Evolutionary conservation across 768 basidiomycete genomes (phyloP), one percentile per base, ranked within the genome.

Genomic region (Termitomyces sp.): DNA sequence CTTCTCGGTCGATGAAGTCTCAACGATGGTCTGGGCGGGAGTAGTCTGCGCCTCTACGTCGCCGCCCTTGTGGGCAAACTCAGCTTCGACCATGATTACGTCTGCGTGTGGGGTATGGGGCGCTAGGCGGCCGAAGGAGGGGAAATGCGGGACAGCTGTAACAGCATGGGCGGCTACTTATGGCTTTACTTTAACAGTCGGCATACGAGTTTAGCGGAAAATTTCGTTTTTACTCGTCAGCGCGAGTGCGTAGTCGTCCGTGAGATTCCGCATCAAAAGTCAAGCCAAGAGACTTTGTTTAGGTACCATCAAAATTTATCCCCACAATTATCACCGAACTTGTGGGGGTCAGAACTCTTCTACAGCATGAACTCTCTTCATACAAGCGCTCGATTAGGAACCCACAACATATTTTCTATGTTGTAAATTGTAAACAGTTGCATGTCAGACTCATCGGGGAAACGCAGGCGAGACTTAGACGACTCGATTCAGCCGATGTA

Each of bases 1-100:
- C 48, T 67, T 67, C 37, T 69, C 69, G 55, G 57, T 57, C 29
- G 42, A 32, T 0, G 59, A 45, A 17, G 47, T 57, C 57, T 58
- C 57, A 15, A 63, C 34, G 9, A 63, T 53, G 11, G 62, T 63
- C 32, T 63, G 42, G 4, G 47, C 42, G 5, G 60, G 53, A 29
- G 62, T 54, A 8, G 29, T 6, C 37, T 58, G 61, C 14, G 42
- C 56, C 53, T 63, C 62, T 1, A 37, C 31, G 11, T 62, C 61
- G 12, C 38, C 46, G 8, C 31, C 40, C 42, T 42, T 42, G n/a
- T 20, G 32, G 38, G 42, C 40, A 10, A 45, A 34, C 31, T 43
- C 29, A 5, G n/a, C 10, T n/a, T 45, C 55, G 38, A 29, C 14
- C 55, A 56, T 56, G 31, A 38, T 45, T 34, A 34, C 10, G 29